Conservation (phyloP, 345 rosid species). For the Aethionema arabicum region DNA sequence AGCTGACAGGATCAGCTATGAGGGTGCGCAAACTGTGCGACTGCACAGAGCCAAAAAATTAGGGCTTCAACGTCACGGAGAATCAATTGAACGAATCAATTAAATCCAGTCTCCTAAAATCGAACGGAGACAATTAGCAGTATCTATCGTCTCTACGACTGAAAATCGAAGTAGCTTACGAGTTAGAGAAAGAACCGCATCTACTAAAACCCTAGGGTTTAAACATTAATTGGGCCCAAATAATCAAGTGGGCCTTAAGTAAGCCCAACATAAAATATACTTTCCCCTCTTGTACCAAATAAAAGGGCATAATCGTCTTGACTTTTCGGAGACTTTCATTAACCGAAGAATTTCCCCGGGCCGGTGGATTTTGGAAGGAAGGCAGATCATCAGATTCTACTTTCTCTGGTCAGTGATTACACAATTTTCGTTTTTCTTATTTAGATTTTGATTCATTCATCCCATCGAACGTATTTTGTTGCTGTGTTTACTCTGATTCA, state of each 20-base stretch:
- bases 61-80: background rate
- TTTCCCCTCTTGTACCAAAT: background rate
- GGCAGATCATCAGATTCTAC: slow-evolving; percentile 31
- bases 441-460: background rate
- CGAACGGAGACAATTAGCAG: slow-evolving; percentile 2
- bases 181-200: background rate
- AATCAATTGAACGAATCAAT: background rate
- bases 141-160: slow-evolving; percentile 3
- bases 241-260: slow-evolving; percentile 6
- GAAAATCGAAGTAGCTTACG: slow-evolving; percentile 1
- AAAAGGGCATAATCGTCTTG: slow-evolving; percentile 15
- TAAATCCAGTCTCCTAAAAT: too few relatives aligned
- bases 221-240: too few relatives aligned
- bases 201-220: slow-evolving; percentile 34
- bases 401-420: slow-evolving; percentile 29
- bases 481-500: background rate
- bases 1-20: background rate
- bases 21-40: background rate
- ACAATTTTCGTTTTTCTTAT: background rate
- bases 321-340: background rate
- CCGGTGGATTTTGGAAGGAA: slow-evolving; percentile 21
- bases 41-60: background rate
- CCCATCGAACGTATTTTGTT: background rate
- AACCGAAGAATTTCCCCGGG: slow-evolving; percentile 23
- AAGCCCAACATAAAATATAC: slow-evolving; percentile 18